These are phyloP conservation scores for Lophiotrema nucula DNA, from an alignment of 495 filamentous ascomycete genomes.

Conservation along the genomic window DNA sequence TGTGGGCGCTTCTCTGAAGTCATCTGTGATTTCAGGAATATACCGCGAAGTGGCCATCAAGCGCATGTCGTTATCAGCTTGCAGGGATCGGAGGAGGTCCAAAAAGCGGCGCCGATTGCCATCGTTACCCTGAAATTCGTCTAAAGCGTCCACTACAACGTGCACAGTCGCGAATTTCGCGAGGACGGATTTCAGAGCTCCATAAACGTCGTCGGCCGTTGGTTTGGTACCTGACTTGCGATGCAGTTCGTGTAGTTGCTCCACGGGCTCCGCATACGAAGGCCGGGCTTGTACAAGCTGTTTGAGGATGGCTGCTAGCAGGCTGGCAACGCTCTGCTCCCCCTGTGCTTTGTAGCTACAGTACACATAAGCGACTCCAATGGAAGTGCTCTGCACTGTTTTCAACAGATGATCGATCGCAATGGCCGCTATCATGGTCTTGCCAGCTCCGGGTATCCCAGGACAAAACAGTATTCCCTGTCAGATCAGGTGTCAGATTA, in stretches of 20 bases:
- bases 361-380: conserved; percentile 46
- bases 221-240: neutral
- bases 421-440: conserved; percentile 37
- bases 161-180: conserved; percentile 36
- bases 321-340: conserved; percentile 37
- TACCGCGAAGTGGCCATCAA: conserved; percentile 31
- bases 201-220: conserved; percentile 4
- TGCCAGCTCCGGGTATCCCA: conserved; percentile 42
- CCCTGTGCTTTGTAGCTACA: conserved; percentile 42
- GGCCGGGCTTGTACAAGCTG: conserved; percentile 42
- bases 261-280: neutral
- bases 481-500: no score
- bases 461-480: conserved; percentile 43
- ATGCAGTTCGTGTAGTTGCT: neutral
- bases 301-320: conserved; percentile 45
- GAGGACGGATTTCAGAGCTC: conserved; percentile 34
- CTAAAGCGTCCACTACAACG: conserved; percentile 50
- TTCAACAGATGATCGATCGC: conserved; percentile 35
- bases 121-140: conserved; percentile 42
- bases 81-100: conserved; percentile 38
- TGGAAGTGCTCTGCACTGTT: conserved; percentile 5
- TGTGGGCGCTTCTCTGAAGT: conserved; percentile 5
- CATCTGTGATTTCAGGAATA: conserved; percentile 21
- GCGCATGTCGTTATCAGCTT: conserved; percentile 29
- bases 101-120: conserved; percentile 30